Conservation (phyloP, 306 rosid genomes). For the Spatholobus suberectus region DNA sequence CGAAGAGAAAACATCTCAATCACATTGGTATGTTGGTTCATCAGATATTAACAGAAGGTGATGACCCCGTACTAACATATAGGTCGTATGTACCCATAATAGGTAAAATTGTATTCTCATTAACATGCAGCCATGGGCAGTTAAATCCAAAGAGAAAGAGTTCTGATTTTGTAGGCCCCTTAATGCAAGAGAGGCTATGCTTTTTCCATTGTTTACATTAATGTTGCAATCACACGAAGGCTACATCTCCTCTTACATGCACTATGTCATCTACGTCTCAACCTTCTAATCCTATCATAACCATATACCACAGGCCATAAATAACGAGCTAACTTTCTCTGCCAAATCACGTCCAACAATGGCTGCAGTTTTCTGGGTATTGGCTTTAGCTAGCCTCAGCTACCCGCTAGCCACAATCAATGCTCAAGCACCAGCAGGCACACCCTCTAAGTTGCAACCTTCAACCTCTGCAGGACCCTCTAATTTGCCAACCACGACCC, state of each 20-base stretch:
- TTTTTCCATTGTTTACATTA: neutral
- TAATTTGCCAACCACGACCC: neutral
- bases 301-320: slow-evolving; percentile 36
- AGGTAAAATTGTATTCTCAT: slow-evolving; percentile 49
- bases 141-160: slow-evolving; percentile 4
- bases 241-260: slow-evolving; percentile 45
- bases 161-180: neutral
- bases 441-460: neutral
- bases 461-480: neutral
- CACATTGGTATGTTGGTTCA: slow-evolving; percentile 42
- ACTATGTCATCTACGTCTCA: slow-evolving; percentile 30
- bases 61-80: slow-evolving; percentile 30
- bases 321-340: slow-evolving; percentile 25
- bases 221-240: slow-evolving; percentile 51
- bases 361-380: slow-evolving; percentile 42
- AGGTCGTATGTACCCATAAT: slow-evolving; percentile 39
- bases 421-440: slow-evolving; percentile 40
- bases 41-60: slow-evolving; percentile 47
- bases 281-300: slow-evolving; percentile 30
- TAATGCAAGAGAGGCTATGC: neutral
- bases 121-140: neutral
- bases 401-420: slow-evolving; percentile 23
- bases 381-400: slow-evolving; percentile 45
- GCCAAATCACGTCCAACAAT: slow-evolving; percentile 39
- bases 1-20: slow-evolving; percentile 9